Evolutionary conservation across 225 moss, liverwort and hornwort species (phyloP).

Genomic region (Bryum argenteum): DNA sequence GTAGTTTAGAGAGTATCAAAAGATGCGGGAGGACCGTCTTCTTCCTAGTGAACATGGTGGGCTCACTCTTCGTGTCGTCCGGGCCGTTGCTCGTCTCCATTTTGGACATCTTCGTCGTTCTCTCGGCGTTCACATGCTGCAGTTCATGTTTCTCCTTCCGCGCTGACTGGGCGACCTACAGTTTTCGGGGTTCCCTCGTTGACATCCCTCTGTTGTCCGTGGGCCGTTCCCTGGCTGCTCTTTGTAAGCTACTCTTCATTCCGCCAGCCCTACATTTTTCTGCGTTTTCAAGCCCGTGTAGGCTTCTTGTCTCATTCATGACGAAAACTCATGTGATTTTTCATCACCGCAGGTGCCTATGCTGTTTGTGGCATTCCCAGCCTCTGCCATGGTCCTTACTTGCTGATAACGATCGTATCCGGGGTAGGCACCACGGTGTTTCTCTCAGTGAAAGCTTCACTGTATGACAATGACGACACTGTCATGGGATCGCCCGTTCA

Average conservation of each 20-base stretch:
- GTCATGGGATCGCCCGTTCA: conserved; percentile 33
- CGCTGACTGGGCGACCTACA: conserved; percentile 52
- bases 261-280: not conserved
- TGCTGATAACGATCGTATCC: conserved; percentile 37
- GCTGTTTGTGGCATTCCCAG: conserved; percentile 50
- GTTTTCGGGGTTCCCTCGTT: conserved; percentile 50
- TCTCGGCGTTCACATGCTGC: conserved; percentile 57
- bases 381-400: conserved; percentile 55
- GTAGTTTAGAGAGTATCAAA: conserved; percentile 46
- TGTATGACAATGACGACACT: conserved; percentile 30
- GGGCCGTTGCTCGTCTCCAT: conserved; percentile 50
- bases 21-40: conserved; percentile 51
- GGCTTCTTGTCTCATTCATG: too few relatives aligned
- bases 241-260: conserved; percentile 30
- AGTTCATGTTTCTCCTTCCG: conserved; percentile 54
- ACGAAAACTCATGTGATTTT: not conserved
- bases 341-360: conserved; percentile 33
- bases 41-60: conserved; percentile 51
- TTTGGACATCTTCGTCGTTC: conserved; percentile 40
- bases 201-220: conserved; percentile 55
- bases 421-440: conserved; percentile 45
- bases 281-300: not conserved
- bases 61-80: conserved; percentile 45
- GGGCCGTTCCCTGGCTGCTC: conserved; percentile 48
- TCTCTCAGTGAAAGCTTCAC: conserved; percentile 44